Evolutionary conservation across 768 basidiomycete genomes (phyloP).

Genomic region (Phlebiopsis gigantea): DNA sequence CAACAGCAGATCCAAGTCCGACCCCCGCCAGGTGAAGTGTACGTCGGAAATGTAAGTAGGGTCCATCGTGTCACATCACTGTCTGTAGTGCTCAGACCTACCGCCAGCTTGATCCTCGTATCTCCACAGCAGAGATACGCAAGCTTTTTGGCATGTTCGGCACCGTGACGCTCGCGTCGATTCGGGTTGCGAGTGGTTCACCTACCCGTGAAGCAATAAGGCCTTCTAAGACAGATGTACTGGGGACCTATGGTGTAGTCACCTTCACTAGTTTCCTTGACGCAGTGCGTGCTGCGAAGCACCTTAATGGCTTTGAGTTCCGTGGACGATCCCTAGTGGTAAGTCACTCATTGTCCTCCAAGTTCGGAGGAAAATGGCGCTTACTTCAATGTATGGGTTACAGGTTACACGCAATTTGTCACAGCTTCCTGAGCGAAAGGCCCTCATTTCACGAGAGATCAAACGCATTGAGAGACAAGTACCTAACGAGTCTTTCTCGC

Average conservation of each 20-base stretch:
- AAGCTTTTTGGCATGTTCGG: slow-evolving; percentile 35
- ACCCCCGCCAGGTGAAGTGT: slow-evolving; percentile 29
- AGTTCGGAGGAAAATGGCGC: no score
- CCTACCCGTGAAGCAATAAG: no score
- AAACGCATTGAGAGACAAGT: no score
- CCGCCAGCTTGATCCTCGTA: slow-evolving; percentile 20
- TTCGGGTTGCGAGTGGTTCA: slow-evolving; percentile 33
- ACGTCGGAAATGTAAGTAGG: slow-evolving; percentile 57
- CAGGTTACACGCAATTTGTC: no score
- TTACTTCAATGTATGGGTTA: no score
- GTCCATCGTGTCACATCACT: slow-evolving; percentile 25
- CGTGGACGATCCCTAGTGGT: not conserved
- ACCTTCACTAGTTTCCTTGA: not conserved
- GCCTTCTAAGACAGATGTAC: no score
- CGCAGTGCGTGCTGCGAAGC: not conserved
- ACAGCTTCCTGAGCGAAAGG: no score
- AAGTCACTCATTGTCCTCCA: no score
- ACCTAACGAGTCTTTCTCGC: no score
- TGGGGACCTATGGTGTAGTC: not conserved
- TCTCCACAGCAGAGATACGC: slow-evolving; percentile 30
- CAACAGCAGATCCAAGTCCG: not conserved
- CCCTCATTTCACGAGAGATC: no score
- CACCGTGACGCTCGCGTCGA: slow-evolving; percentile 24
- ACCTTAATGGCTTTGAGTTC: not conserved
- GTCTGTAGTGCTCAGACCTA: slow-evolving; percentile 15